phyloP scores from a whole-genome alignment of 805 yeast species.

The Saccharomyces mikatae region DNA sequence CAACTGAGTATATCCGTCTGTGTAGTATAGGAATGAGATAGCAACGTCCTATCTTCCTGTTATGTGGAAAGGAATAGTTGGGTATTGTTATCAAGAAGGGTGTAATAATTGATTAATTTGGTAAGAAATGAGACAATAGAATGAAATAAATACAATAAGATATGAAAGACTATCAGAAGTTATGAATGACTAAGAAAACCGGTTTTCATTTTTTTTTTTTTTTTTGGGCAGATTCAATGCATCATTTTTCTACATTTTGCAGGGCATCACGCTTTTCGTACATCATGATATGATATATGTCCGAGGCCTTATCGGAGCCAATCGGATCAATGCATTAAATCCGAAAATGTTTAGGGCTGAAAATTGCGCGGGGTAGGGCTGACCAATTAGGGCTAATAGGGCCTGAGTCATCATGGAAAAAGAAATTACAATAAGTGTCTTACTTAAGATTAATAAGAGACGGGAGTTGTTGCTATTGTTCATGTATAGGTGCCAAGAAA shows the following conservation, averaged over 20 bases:
- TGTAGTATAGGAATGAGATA: not conserved
- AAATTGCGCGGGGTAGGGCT: not conserved
- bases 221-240: not conserved
- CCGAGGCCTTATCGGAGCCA: not conserved
- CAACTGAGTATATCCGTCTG: not conserved
- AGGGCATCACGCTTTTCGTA: not conserved
- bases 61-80: not conserved
- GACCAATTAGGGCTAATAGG: not conserved
- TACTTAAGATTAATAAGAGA: not conserved
- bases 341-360: not conserved
- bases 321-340: not conserved
- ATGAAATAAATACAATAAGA: not conserved
- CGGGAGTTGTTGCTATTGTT: not conserved
- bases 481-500: not conserved
- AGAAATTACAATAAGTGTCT: not conserved
- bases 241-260: not conserved
- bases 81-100: not conserved
- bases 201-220: not conserved
- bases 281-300: not conserved
- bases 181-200: not conserved
- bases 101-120: not conserved
- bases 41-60: not conserved
- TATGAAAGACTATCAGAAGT: not conserved
- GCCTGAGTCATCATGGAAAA: not conserved
- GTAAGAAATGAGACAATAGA: not conserved